phyloP scores from a whole-genome alignment of 306 rosid species.

The Castanea mollissima region DNA sequence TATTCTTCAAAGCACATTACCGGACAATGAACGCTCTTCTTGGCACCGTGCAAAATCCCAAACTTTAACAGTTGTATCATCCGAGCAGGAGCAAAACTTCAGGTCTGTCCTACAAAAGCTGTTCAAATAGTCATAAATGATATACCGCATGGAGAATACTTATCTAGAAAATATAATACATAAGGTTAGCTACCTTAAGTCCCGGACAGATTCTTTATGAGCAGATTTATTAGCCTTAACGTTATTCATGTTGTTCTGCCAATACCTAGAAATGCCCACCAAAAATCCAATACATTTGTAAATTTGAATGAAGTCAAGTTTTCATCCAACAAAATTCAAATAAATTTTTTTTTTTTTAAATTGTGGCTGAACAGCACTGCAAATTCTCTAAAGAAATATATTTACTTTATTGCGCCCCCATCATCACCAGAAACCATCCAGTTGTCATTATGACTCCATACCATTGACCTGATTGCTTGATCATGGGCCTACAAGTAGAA shows the following conservation, averaged over 20 bases:
- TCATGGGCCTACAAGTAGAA: slow-evolving; percentile 77
- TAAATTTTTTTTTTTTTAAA: background rate
- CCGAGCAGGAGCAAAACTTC: slow-evolving; percentile 98
- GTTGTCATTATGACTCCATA: slow-evolving; percentile 99
- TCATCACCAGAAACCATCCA: slow-evolving; percentile 99
- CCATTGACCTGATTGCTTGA: slow-evolving; percentile 98
- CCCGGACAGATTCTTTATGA: slow-evolving; percentile 98
- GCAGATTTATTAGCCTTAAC: slow-evolving; percentile 97
- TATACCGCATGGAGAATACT: slow-evolving; percentile 23
- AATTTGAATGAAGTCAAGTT: background rate
- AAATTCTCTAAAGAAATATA: slow-evolving; percentile 16
- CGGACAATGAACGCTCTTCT: slow-evolving; percentile 92
- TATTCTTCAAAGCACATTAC: slow-evolving; percentile 84
- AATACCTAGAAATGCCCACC: slow-evolving; percentile 58
- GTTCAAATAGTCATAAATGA: slow-evolving; percentile 36
- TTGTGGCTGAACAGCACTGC: slow-evolving; percentile 12
- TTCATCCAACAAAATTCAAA: slow-evolving; percentile 12
- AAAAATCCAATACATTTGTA: slow-evolving; percentile 14
- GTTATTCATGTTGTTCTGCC: slow-evolving; percentile 99
- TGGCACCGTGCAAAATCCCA: slow-evolving; percentile 99
- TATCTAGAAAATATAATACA: slow-evolving; percentile 2
- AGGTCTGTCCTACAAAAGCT: slow-evolving; percentile 97
- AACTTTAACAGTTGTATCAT: slow-evolving; percentile 92
- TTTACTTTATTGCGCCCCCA: slow-evolving; percentile 96
- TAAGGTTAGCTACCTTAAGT: slow-evolving; percentile 60